Percentiles rank a stretch among this genome's conserved stretches.
Evolutionary conservation across 805 yeast species (phyloP).

Genomic region (Ogataea trehalophila): DNA sequence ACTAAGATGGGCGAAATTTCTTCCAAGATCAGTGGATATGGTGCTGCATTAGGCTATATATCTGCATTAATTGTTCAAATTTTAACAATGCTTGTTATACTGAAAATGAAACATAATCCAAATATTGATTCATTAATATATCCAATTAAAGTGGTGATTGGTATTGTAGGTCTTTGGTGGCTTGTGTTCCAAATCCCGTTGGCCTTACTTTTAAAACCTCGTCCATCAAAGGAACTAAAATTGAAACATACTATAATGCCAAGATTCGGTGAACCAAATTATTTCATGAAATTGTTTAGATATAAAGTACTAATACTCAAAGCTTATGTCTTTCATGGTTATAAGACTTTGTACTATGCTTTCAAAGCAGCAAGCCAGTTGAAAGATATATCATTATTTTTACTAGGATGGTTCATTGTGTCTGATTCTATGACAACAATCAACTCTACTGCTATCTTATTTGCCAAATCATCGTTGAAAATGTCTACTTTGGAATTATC

Average conservation of each 20-base stretch:
- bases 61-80: slow-evolving; percentile 68
- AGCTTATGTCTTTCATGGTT: slow-evolving; percentile 51
- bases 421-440: slow-evolving; percentile 76
- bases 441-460: slow-evolving; percentile 72
- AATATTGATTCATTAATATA: slow-evolving; percentile 21
- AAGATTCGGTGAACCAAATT: slow-evolving; percentile 3
- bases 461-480: slow-evolving; percentile 63
- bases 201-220: slow-evolving; percentile 38
- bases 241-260: slow-evolving; percentile 13
- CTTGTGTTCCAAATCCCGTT: slow-evolving; percentile 63
- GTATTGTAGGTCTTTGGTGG: slow-evolving; percentile 77
- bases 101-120: slow-evolving; percentile 18
- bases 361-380: slow-evolving; percentile 55
- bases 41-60: slow-evolving; percentile 66
- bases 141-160: slow-evolving; percentile 55
- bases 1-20: slow-evolving; percentile 35
- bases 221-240: slow-evolving; percentile 36
- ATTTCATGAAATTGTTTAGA: slow-evolving; percentile 3
- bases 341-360: slow-evolving; percentile 53
- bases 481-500: slow-evolving; percentile 69
- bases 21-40: slow-evolving; percentile 56
- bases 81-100: slow-evolving; percentile 44
- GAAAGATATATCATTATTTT: slow-evolving; percentile 60
- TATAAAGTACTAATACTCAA: slow-evolving; percentile 12
- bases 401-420: slow-evolving; percentile 71